Base-by-base conservation (phyloP, 495 filamentous ascomycete species). In the Tricharina praecox region DNA sequence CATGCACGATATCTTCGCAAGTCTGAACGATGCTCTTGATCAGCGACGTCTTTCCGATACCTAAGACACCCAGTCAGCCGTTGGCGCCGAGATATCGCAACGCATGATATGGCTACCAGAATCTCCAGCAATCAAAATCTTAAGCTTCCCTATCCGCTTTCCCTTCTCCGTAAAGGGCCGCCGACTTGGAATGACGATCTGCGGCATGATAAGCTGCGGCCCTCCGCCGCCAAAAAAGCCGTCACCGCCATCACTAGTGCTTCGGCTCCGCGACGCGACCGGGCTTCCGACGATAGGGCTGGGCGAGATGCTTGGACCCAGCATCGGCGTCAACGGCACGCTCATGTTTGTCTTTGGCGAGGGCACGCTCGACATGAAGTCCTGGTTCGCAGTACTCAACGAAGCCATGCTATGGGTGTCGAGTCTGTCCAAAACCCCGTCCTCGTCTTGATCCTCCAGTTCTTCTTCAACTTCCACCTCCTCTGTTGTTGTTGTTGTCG, bases 1-100 rank as follows among this genome's bases (percentile, higher is more conserved):
- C 81, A 62, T 97, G 90, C 1, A 96, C 90, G 50, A 99, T 93
- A 60, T 95, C 85, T 57, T 93, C 82, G 60, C 88, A 94, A n/a
- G 67, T 73, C 59, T 95, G 90, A 10, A 93, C 83, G 45, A 99
- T 87, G 0, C 85, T 85, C 61, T 86, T 87, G 52, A 96, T 84
- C 43, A 95, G 68, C 20, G 83, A 85, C 13, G 88, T 88, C 68
- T 96, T 96, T 8, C 88, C 88, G 44, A 76, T 66, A 25, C 72
- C 70, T 73, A 41, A n/a, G n/a, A n/a, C n/a, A n/a, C n/a, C n/a
- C n/a, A n/a, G n/a, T n/a, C n/a, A n/a, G n/a, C n/a, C n/a, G n/a
- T n/a, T n/a, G n/a, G n/a, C n/a, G n/a, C n/a, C n/a, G n/a, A n/a
- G n/a, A n/a, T n/a, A n/a, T n/a, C n/a, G n/a, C n/a, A n/a, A n/a